Base-by-base conservation (phyloP, 164 flowering plant genomes). In the Vitis rupestris region DNA sequence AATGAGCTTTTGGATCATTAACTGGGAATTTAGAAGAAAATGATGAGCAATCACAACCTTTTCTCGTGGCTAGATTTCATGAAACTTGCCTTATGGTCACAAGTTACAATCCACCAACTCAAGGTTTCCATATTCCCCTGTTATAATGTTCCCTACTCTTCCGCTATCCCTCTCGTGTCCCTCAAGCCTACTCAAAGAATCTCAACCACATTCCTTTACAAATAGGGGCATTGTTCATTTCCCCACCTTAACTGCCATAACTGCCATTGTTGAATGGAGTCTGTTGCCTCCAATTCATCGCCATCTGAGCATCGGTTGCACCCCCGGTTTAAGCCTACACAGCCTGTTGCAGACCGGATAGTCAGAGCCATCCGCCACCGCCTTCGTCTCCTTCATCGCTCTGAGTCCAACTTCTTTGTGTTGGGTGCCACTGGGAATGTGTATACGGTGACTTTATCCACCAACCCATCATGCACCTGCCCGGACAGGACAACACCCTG, bases 401-500 rank as follows among this genome's bases (percentile, higher is more conserved):
- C 81, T 8, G 82, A 74, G 2, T 48, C 89, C 65, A 72, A 48
- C 17, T 91, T 93, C 86, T 88, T 76, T 72, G 76, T 95, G 56
- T 66, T 95, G 2, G 97, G 98, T 10, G 87, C 93, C 54, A 90
- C 99, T 3, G 90, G 87, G 9, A 95, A 95, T 52, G 97, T 91
- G 13, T 95, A 93, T 84, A 86, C 79, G 14, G 93, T 93, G 29
- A 75, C 82, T 17, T 44, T 95, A 44, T 78, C 92, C 11, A 8
- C 81, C 69, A 47, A 81, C 63, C 93, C 89, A 0, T 68, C 86
- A 0, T 95, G 99, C 81, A 80, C 92, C 1, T 95, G 99, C 83
- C 98, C 97, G 0, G 99, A 95, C 74, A 85, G 84, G 10, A 76
- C 83, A 9, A 67, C 66, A 51, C 98, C 97, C 0, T 93, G 99